A percentile compares a stretch with the other conserved stretches of the same genome.
Conservation (phyloP, 2,329 filamentous ascomycete genomes). For the Venturia oleaginea region DNA sequence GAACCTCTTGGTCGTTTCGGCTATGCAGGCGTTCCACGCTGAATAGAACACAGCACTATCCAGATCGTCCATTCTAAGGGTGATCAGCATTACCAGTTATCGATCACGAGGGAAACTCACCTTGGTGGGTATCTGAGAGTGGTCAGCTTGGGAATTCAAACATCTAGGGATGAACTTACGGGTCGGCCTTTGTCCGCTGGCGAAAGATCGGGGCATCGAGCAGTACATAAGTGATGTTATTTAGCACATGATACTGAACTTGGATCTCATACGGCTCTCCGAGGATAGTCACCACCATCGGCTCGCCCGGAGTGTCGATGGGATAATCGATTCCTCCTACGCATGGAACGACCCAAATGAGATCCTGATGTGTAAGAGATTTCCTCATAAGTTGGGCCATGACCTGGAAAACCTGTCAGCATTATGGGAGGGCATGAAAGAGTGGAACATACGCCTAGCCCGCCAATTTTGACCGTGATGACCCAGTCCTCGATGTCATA, state of each 20-base stretch:
- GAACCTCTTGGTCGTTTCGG: slow-evolving; percentile 53
- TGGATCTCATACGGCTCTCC: slow-evolving; percentile 52
- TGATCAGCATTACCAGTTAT: too few species aligned
- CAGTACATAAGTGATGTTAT: slow-evolving; percentile 60
- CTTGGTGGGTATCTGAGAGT: too few species aligned
- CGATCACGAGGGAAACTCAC: too few species aligned
- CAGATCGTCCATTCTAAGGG: slow-evolving; percentile 58
- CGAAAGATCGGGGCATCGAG: slow-evolving; percentile 59
- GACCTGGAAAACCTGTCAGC: slow-evolving; percentile 22
- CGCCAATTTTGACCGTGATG: slow-evolving; percentile 64
- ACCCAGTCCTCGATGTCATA: slow-evolving; percentile 63
- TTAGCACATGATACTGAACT: slow-evolving; percentile 53
- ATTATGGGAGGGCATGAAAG: background rate
- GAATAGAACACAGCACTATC: slow-evolving; percentile 61
- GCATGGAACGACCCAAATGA: slow-evolving; percentile 49
- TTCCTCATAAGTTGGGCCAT: slow-evolving; percentile 66
- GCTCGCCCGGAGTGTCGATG: slow-evolving; percentile 47
- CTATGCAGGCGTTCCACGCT: slow-evolving; percentile 62
- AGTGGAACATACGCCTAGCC: slow-evolving; percentile 41
- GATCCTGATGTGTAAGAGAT: slow-evolving; percentile 53
- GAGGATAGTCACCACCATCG: slow-evolving; percentile 54
- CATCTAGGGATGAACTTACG: slow-evolving; percentile 20
- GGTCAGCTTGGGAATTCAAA: too few species aligned
- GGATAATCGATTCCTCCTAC: slow-evolving; percentile 58
- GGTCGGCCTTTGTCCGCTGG: slow-evolving; percentile 52